Conservation (phyloP, 176 grass and related monocot species). For the Rhynchospora pubera region DNA sequence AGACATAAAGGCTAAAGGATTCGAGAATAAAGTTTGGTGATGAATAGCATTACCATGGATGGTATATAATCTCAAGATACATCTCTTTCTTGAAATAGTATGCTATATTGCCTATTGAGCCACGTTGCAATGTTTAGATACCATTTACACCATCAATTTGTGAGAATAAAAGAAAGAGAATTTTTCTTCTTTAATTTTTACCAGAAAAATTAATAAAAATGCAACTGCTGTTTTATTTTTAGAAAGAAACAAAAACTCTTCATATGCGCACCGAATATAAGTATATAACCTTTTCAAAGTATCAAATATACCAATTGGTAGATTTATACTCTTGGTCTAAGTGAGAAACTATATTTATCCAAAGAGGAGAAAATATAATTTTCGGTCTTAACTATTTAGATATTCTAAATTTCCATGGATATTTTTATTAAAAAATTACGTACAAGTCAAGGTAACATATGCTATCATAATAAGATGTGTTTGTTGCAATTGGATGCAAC, state of each 20-base stretch:
- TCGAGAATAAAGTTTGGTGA: conserved; percentile 20
- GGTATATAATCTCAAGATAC: conserved; percentile 19
- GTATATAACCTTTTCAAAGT: no score
- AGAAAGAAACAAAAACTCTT: no score
- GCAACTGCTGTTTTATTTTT: no score
- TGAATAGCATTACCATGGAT: conserved; percentile 5
- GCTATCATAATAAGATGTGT: background rate
- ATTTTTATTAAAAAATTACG: no score
- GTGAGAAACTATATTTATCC: no score
- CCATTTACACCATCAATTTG: background rate
- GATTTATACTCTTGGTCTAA: no score
- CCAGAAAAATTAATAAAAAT: background rate
- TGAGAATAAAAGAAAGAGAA: background rate
- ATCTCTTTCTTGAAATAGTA: conserved; percentile 26
- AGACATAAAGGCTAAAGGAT: conserved; percentile 18
- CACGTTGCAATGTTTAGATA: background rate
- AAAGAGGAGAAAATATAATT: no score
- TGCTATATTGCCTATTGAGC: background rate
- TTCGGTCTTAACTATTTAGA: no score
- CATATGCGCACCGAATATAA: no score
- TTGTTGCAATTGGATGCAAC: background rate
- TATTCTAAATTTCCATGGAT: no score
- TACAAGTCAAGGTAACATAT: no score
- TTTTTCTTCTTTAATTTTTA: background rate
- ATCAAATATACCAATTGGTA: no score